phyloP scores from a whole-genome alignment of 495 filamentous ascomycete species.

The Penicillium cataractarum region DNA sequence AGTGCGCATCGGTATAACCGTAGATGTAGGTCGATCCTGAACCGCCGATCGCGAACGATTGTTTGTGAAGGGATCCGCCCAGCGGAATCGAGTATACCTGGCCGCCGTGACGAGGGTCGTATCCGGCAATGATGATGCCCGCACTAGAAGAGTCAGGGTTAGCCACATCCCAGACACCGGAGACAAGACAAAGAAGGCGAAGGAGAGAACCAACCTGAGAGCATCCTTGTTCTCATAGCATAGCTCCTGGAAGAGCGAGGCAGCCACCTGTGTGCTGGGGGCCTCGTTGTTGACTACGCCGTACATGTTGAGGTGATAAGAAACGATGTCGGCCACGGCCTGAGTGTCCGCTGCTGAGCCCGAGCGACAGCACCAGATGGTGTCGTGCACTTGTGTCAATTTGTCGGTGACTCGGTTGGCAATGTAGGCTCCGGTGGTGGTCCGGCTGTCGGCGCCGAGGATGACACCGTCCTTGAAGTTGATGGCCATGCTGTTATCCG shows the following conservation, averaged over 20 bases:
- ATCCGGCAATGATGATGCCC: slow-evolving; percentile 96
- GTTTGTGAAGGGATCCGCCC: slow-evolving; percentile 96
- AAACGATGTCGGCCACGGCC: slow-evolving; percentile 95
- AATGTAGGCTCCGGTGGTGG: slow-evolving; percentile 98
- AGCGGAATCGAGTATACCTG: slow-evolving; percentile 97
- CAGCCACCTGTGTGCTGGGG: slow-evolving; percentile 92
- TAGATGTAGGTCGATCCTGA: slow-evolving; percentile 99
- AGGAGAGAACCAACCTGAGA: slow-evolving; percentile 62
- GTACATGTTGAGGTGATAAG: slow-evolving; percentile 94
- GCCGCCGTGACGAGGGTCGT: slow-evolving; percentile 89
- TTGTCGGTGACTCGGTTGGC: slow-evolving; percentile 99
- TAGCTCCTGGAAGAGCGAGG: slow-evolving; percentile 93
- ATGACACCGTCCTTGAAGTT: slow-evolving; percentile 98
- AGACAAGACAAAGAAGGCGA: not conserved
- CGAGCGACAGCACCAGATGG: slow-evolving; percentile 98
- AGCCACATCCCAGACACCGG: slow-evolving; percentile 16
- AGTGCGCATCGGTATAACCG: slow-evolving; percentile 96
- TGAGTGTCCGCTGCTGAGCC: slow-evolving; percentile 98
- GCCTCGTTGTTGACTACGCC: slow-evolving; percentile 82
- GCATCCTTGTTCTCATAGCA: slow-evolving; percentile 97
- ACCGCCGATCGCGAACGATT: slow-evolving; percentile 92
- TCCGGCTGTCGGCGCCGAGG: slow-evolving; percentile 93
- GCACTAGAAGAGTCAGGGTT: slow-evolving; percentile 60
- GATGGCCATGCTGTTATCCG: slow-evolving; percentile 62
- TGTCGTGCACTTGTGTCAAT: slow-evolving; percentile 96